phyloP scores from a whole-genome alignment of 495 filamentous ascomycete genomes.

The Neurospora sp. region DNA sequence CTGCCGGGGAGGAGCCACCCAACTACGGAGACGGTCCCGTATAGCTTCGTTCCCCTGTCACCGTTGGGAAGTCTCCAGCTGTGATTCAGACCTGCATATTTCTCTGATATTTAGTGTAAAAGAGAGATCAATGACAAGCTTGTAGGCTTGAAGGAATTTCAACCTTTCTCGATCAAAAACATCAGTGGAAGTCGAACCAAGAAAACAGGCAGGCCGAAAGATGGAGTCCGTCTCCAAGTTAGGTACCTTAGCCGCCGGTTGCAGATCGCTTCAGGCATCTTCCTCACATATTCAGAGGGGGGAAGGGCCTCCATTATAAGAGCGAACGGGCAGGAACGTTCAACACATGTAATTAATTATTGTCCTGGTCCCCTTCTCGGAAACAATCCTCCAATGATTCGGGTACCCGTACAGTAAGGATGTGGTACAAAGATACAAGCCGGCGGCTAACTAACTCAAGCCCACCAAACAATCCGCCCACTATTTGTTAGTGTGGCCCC shows the following conservation, averaged over 20 bases:
- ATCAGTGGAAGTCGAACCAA: neutral
- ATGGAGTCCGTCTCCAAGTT: neutral
- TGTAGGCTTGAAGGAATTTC: no score
- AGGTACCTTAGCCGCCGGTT: neutral
- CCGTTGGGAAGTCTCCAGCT: neutral
- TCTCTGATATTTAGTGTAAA: neutral
- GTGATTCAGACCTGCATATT: neutral
- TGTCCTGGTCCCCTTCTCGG: neutral
- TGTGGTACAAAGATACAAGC: neutral
- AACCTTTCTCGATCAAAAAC: no score
- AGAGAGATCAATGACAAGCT: neutral
- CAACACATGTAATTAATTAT: neutral
- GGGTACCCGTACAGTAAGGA: neutral
- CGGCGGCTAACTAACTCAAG: neutral
- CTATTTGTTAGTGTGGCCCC: neutral
- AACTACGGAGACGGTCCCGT: neutral
- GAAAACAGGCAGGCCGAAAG: neutral
- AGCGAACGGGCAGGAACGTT: neutral
- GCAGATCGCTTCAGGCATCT: neutral
- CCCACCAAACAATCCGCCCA: neutral
- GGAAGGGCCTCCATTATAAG: neutral
- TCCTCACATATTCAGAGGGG: neutral
- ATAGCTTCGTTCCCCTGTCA: neutral
- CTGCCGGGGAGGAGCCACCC: neutral
- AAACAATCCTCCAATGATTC: neutral